Percentiles rank a stretch among this genome's conserved stretches.
These are phyloP conservation scores for Diaporthe velutina DNA, from an alignment of 2,329 filamentous ascomycete genomes.

Conservation along the genomic window DNA sequence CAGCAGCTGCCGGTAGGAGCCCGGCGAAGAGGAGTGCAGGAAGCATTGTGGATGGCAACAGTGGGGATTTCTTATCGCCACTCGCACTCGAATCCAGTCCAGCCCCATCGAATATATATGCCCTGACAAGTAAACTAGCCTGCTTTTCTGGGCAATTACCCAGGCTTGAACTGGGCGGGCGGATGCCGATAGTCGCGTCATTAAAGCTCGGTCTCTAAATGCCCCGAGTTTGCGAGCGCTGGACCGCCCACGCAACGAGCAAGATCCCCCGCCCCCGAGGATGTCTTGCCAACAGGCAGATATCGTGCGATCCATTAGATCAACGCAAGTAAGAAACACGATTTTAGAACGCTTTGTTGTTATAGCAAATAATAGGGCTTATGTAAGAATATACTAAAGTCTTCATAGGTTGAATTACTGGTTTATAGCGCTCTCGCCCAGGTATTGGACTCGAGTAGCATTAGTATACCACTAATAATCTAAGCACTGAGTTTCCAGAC, in stretches of 20 bases:
- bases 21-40: background rate
- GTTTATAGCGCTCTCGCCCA: background rate
- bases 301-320: background rate
- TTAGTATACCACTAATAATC: background rate
- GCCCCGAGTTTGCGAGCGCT: background rate
- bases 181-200: background rate
- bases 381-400: too few species aligned
- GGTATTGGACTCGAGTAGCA: background rate
- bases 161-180: background rate
- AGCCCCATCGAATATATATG: background rate
- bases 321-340: background rate
- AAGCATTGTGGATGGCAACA: background rate
- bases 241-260: background rate
- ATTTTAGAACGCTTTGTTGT: background rate
- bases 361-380: too few species aligned
- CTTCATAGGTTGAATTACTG: background rate
- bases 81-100: background rate
- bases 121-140: background rate
- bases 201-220: conserved; percentile 10
- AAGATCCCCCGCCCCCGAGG: background rate
- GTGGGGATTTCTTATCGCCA: too few species aligned
- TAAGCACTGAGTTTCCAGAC: conserved; percentile 39
- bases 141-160: background rate
- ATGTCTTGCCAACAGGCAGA: background rate
- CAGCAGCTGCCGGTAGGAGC: background rate